Conservation (phyloP, 768 basidiomycete species). For the Filobasidium floriforme region DNA sequence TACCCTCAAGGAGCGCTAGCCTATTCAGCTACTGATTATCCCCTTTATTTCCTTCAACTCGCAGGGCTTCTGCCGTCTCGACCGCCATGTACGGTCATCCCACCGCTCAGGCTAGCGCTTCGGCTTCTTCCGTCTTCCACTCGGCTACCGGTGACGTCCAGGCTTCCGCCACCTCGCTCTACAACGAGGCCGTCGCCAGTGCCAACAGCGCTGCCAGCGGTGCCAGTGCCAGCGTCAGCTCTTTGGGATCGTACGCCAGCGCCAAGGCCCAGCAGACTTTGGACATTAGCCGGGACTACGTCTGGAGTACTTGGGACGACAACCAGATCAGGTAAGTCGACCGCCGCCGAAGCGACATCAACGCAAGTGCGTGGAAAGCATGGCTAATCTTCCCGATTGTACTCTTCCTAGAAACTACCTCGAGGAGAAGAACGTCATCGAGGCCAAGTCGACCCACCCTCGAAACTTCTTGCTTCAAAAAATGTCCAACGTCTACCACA, state of each 20-base stretch:
- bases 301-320: constrained; percentile 86
- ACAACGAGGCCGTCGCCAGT: constrained; percentile 36
- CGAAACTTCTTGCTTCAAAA: constrained; percentile 61
- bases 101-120: constrained; percentile 45
- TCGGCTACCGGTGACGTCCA: constrained; percentile 37
- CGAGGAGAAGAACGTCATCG: constrained; percentile 63
- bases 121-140: constrained; percentile 32
- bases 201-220: constrained; percentile 34
- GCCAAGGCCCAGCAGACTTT: constrained; percentile 44
- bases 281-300: constrained; percentile 73
- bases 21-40: not conserved
- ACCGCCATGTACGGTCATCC: constrained; percentile 51
- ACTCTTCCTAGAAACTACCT: constrained; percentile 50
- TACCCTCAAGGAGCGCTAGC: not conserved
- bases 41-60: constrained; percentile 47
- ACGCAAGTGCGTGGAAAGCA: constrained; percentile 46
- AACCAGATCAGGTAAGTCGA: constrained; percentile 49
- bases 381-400: no score
- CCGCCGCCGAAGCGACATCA: constrained; percentile 52
- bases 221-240: constrained; percentile 28
- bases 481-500: constrained; percentile 63
- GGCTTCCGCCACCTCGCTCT: constrained; percentile 29
- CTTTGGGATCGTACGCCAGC: constrained; percentile 41
- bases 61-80: constrained; percentile 53
- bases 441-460: constrained; percentile 57